A percentile compares a stretch with the other conserved stretches of the same genome.
phyloP scores from a whole-genome alignment of 2,329 filamentous ascomycete species.

The Pseudogymnoascus sp. region DNA sequence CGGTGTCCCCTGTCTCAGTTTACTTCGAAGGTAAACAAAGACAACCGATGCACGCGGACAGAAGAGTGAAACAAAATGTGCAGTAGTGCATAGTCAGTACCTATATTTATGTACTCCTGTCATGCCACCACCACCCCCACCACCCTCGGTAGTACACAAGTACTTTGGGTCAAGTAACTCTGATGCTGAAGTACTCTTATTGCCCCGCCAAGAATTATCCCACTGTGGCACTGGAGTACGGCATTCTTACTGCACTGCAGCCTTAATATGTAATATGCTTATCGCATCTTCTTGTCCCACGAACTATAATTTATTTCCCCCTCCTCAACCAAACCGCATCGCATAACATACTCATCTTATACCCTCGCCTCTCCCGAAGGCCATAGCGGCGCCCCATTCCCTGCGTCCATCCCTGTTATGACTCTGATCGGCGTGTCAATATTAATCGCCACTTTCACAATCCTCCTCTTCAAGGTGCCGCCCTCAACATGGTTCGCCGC shows the following conservation, averaged over 20 bases:
- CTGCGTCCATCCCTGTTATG: conserved; percentile 31
- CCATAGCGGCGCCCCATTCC: neutral
- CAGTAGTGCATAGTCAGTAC: neutral
- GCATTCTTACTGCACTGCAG: neutral
- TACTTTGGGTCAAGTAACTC: neutral
- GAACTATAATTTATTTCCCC: neutral
- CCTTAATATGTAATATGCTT: neutral
- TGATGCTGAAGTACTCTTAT: neutral
- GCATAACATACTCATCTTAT: neutral
- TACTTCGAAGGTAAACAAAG: neutral
- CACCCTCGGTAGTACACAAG: neutral
- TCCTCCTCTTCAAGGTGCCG: conserved; percentile 45
- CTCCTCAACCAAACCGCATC: neutral
- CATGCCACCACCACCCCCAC: neutral
- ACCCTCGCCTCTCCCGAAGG: neutral
- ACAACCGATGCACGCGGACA: neutral
- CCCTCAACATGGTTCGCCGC: conserved; percentile 37
- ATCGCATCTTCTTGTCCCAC: neutral
- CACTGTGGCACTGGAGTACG: neutral
- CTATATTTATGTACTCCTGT: neutral
- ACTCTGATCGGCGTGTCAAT: conserved; percentile 52
- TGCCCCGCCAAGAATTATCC: conserved; percentile 1
- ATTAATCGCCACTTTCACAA: conserved; percentile 51
- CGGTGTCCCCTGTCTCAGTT: conserved; percentile 1
- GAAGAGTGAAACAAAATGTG: neutral